A percentile compares a stretch with the other conserved stretches of the same genome.
phyloP scores from a whole-genome alignment of 495 filamentous ascomycete genomes.

The Penicillium pancosmium region DNA sequence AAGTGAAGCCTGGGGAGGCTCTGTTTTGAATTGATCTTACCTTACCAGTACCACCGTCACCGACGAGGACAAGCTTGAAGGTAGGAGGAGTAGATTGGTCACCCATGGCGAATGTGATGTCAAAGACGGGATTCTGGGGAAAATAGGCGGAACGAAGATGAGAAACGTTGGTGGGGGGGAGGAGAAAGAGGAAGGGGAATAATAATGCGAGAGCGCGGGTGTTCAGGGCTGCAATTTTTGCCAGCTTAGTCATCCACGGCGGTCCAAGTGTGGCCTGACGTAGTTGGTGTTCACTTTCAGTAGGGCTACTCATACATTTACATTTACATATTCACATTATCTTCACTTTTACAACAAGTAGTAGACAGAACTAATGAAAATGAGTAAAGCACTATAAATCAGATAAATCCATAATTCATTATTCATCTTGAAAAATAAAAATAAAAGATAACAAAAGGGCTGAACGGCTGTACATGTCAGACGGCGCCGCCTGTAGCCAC shows the following conservation, averaged over 20 bases:
- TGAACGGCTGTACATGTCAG: not conserved
- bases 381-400: too few species aligned
- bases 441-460: not conserved
- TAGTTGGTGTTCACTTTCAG: conserved; percentile 1
- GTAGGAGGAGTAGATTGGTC: conserved; percentile 60
- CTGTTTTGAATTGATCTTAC: conserved; percentile 51
- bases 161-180: conserved; percentile 6
- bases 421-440: conserved; percentile 8
- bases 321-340: too few species aligned
- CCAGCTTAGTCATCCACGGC: not conserved
- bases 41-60: conserved; percentile 99
- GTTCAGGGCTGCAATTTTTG: conserved; percentile 1
- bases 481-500: conserved; percentile 6
- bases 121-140: conserved; percentile 23
- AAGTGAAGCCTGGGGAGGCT: conserved; percentile 4
- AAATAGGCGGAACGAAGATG: conserved; percentile 15
- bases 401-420: conserved; percentile 3
- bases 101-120: conserved; percentile 61
- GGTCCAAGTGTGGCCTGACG: not conserved
- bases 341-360: too few species aligned
- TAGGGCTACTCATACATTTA: not conserved
- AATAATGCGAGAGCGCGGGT: not conserved
- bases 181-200: conserved; percentile 12
- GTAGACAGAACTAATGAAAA: too few species aligned
- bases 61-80: conserved; percentile 99